phyloP scores from a whole-genome alignment of 2,329 filamentous ascomycete genomes.

The Golovinomyces cichoracearum region DNA sequence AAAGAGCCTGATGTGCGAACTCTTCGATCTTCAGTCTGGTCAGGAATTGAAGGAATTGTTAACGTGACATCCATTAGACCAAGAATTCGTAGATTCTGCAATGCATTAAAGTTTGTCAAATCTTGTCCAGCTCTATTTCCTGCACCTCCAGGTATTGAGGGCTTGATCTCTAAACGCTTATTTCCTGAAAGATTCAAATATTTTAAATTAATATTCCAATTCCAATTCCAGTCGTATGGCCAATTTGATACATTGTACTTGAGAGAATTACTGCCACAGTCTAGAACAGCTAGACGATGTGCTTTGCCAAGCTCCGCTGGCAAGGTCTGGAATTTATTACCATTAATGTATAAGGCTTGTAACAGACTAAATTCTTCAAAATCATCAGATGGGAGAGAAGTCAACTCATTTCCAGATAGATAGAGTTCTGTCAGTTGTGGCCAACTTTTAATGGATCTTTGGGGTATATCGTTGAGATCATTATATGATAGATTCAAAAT shows the following conservation, averaged over 20 bases:
- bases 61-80: constrained; percentile 96
- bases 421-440: constrained; percentile 76
- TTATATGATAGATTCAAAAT: constrained; percentile 90
- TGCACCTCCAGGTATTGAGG: constrained; percentile 43
- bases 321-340: constrained; percentile 90
- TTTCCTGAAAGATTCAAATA: constrained; percentile 95
- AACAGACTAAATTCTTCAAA: constrained; percentile 70
- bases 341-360: constrained; percentile 81
- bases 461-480: constrained; percentile 72
- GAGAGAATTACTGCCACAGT: constrained; percentile 79
- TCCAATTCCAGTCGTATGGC: constrained; percentile 99
- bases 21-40: constrained; percentile 82
- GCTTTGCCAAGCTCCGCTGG: constrained; percentile 89
- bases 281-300: constrained; percentile 68
- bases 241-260: constrained; percentile 99
- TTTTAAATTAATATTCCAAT: constrained; percentile 80
- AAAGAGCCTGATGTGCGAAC: constrained; percentile 90
- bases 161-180: constrained; percentile 78
- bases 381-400: constrained; percentile 75
- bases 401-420: constrained; percentile 81
- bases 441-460: constrained; percentile 70
- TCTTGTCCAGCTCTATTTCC: constrained; percentile 40
- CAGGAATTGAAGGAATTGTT: constrained; percentile 74
- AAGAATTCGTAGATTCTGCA: constrained; percentile 61
- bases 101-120: constrained; percentile 68